Conservation (phyloP, 306 rosid species). For the Heteromeles arbutifolia region DNA sequence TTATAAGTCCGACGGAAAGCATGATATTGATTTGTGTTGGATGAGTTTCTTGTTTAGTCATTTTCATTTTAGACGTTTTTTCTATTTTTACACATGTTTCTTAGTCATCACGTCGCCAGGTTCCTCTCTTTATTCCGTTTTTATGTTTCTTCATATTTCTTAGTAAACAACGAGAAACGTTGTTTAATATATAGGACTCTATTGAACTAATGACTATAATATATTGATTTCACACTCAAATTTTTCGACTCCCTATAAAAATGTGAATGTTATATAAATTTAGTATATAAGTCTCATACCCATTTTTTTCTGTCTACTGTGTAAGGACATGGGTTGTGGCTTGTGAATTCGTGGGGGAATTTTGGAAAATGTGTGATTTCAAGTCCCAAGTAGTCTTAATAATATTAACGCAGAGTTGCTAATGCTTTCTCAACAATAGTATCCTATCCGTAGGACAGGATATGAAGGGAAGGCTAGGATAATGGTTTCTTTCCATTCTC, state of each 20-base stretch:
- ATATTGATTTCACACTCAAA: no score
- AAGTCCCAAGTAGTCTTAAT: neutral
- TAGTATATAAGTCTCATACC: no score
- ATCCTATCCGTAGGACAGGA: neutral
- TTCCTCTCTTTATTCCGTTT: no score
- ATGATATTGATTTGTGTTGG: neutral
- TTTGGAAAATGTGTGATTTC: neutral
- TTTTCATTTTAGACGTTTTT: no score
- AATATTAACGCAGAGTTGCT: neutral
- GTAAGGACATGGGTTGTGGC: no score
- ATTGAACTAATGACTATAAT: no score
- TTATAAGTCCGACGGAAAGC: neutral
- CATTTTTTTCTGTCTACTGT: no score
- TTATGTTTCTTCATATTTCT: no score
- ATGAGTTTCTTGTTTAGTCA: neutral
- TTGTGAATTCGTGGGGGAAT: neutral
- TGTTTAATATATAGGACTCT: no score
- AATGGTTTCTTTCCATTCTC: neutral
- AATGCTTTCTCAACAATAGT: neutral
- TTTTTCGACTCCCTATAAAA: rapidly evolving
- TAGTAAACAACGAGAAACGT: no score
- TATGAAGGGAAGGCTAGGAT: neutral
- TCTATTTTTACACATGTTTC: neutral
- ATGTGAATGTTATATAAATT: no score
- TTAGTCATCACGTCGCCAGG: neutral